A percentile compares a stretch with the other conserved stretches of the same genome.
These are phyloP conservation scores for Botrytis elliptica DNA, from an alignment of 2,329 filamentous ascomycete genomes.

Conservation along the genomic window DNA sequence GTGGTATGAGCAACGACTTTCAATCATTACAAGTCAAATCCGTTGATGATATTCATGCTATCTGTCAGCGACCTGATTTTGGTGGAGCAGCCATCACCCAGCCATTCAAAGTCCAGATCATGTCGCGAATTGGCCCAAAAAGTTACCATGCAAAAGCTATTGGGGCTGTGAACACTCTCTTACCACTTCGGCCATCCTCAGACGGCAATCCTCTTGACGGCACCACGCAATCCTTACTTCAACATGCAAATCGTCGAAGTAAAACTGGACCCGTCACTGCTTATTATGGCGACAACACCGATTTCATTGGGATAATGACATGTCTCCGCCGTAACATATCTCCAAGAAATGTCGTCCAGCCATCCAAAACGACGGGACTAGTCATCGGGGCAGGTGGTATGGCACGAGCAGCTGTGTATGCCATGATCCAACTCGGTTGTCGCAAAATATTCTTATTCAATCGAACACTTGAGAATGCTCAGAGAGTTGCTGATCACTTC, in stretches of 20 bases:
- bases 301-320: conserved; percentile 76
- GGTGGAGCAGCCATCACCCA: conserved; percentile 70
- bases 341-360: conserved; percentile 64
- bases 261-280: conserved; percentile 65
- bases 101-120: conserved; percentile 72
- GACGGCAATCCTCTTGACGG: conserved; percentile 50
- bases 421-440: conserved; percentile 74
- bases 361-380: conserved; percentile 48
- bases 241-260: conserved; percentile 53
- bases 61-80: conserved; percentile 65
- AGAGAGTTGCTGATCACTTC: conserved; percentile 68
- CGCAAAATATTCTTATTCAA: conserved; percentile 75
- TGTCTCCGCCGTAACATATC: conserved; percentile 72
- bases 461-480: conserved; percentile 62
- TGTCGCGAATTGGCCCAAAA: conserved; percentile 62
- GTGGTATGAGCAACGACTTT: conserved; percentile 69
- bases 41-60: conserved; percentile 60
- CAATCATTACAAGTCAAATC: conserved; percentile 61
- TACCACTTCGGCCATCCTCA: conserved; percentile 57
- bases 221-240: conserved; percentile 38
- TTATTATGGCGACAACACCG: conserved; percentile 76
- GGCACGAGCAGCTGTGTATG: conserved; percentile 75
- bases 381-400: conserved; percentile 70
- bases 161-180: conserved; percentile 73
- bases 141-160: conserved; percentile 73